Base-by-base conservation (phyloP, 2,329 filamentous ascomycete species). In the Nemania sp. region DNA sequence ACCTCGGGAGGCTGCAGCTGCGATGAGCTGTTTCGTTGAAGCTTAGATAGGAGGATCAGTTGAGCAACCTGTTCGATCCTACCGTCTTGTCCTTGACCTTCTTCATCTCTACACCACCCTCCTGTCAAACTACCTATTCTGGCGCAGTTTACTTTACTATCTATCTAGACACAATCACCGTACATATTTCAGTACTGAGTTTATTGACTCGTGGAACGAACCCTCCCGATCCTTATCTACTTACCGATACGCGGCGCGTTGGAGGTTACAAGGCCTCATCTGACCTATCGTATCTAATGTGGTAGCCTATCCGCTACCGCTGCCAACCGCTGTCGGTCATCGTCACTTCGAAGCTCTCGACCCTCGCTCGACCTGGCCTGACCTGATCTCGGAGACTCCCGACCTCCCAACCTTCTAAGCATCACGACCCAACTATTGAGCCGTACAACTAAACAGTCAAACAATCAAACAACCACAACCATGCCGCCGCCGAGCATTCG, bases 401-500 rank as follows among this genome's bases (percentile, higher is more conserved):
- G 51, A 54, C 26, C 49, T 22, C 20, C 49, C 29, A 22, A 35
- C 52, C 52, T 10, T 58, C 55, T 35, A 27, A 66, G 41, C 38
- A 15, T 15, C 15, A 41, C 11, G 4, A 41, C 11, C 38, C 38
- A 41, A 41, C 38, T 20, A 38, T 52, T 22, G 45, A 53, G 38
- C n/a, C 43, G 4, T 52, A 10, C 24, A 24, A 41, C 58, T 11
- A 43, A 41, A 15, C 45, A 27, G 15, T n/a, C n/a, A n/a, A n/a
- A n/a, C n/a, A n/a, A n/a, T n/a, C n/a, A n/a, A n/a, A n/a, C n/a
- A n/a, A n/a, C n/a, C n/a, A 35, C 52, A 29, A 43, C 10, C 52
- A 78, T 78, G 76, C 66, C 64, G 70, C 67, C 71, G 69, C 67
- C 69, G 61, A 70, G 57, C 47, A 55, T 74, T 58, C 69, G 73